These are phyloP conservation scores for Chenopodium album DNA, from an alignment of 148 eudicot species.

Conservation along the genomic window DNA sequence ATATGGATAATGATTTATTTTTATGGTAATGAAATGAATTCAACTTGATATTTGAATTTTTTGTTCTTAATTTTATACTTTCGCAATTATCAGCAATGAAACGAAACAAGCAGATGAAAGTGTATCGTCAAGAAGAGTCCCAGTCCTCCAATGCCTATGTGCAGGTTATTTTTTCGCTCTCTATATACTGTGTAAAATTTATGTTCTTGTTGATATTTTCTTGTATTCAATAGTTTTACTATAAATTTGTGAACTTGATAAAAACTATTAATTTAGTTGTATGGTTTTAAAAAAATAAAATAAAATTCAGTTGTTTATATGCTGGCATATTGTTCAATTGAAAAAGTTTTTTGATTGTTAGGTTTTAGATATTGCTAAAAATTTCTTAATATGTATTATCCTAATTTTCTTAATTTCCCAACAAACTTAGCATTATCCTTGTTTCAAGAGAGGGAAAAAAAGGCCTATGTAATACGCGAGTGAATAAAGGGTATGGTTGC, in stretches of 20 bases:
- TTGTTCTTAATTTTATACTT: background rate
- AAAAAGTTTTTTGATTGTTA: background rate
- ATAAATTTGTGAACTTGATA: background rate
- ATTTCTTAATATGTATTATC: too few species aligned
- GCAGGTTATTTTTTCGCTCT: background rate
- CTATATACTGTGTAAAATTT: too few species aligned
- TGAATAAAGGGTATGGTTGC: too few species aligned
- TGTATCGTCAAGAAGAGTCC: background rate
- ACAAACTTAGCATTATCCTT: too few species aligned
- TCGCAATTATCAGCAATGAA: background rate
- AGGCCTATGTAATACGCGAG: too few species aligned
- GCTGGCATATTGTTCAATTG: background rate
- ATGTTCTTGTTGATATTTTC: background rate
- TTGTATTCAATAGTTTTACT: background rate
- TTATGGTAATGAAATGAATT: too few species aligned
- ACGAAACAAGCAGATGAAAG: background rate
- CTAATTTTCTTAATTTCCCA: too few species aligned
- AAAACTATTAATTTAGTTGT: background rate
- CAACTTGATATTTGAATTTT: too few species aligned
- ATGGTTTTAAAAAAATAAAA: too few species aligned
- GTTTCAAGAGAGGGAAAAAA: too few species aligned
- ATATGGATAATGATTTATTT: too few species aligned
- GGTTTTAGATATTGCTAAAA: background rate
- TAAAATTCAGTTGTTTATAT: background rate
- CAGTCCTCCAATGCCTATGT: background rate